Conservation (phyloP, 805 yeast species). For the Candida corydali region DNA sequence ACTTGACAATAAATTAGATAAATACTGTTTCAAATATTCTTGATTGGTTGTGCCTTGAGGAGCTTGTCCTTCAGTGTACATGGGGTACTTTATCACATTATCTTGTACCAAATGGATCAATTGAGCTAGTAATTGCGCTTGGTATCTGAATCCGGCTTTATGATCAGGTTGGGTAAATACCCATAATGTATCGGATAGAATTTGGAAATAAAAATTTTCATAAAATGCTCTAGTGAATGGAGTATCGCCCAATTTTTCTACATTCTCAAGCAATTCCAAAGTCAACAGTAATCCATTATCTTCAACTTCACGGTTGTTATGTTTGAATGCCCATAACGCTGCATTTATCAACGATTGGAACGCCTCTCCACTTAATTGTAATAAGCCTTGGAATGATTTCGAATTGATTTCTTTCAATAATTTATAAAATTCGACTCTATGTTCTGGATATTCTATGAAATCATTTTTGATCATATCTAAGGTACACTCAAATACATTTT, state of each 20-base stretch:
- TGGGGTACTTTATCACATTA: constrained; percentile 68
- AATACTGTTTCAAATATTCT: constrained; percentile 70
- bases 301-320: constrained; percentile 95
- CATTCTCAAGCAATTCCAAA: constrained; percentile 77
- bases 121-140: constrained; percentile 78
- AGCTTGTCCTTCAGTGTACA: constrained; percentile 76
- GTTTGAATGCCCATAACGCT: constrained; percentile 97
- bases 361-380: constrained; percentile 86
- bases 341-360: constrained; percentile 90
- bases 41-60: constrained; percentile 83
- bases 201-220: constrained; percentile 82
- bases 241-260: constrained; percentile 67
- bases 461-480: constrained; percentile 93
- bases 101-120: constrained; percentile 80
- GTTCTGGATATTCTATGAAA: constrained; percentile 95
- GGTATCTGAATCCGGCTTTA: constrained; percentile 90
- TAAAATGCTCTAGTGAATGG: constrained; percentile 83
- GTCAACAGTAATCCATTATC: constrained; percentile 84
- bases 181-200: constrained; percentile 85
- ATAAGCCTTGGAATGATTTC: constrained; percentile 79
- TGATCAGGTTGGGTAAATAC: constrained; percentile 97
- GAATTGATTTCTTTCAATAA: constrained; percentile 81
- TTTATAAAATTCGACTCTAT: constrained; percentile 93
- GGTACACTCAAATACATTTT: constrained; percentile 90
- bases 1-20: constrained; percentile 72